A percentile compares a stretch with the other conserved stretches of the same genome.
Conservation (phyloP, 1,284 basidiomycete genomes). For the Ustilago nuda region DNA sequence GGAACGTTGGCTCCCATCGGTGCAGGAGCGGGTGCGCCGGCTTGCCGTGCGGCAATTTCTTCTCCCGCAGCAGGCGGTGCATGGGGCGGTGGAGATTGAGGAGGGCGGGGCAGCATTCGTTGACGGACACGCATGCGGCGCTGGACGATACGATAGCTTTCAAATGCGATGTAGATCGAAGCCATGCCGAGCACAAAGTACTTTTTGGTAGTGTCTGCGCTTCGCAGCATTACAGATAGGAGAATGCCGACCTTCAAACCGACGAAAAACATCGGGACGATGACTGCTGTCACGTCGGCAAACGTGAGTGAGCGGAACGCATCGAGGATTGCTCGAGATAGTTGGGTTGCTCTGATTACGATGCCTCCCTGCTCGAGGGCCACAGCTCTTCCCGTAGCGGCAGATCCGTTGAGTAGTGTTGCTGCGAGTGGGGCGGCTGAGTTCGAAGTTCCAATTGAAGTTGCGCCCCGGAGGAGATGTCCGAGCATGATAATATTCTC, state of each 20-base stretch:
- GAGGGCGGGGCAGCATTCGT: slow-evolving; percentile 5
- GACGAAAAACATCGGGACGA: slow-evolving; percentile 50
- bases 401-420: background rate
- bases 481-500: slow-evolving; percentile 38
- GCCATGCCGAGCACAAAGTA: slow-evolving; percentile 45
- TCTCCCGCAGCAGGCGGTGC: background rate
- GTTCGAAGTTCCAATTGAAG: background rate
- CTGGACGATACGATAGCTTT: slow-evolving; percentile 43
- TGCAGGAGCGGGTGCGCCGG: background rate
- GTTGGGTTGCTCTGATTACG: background rate
- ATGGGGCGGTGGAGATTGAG: background rate
- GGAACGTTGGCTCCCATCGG: slow-evolving; percentile 34
- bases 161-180: slow-evolving; percentile 38
- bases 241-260: slow-evolving; percentile 53
- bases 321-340: background rate
- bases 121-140: slow-evolving; percentile 31
- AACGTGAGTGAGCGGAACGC: slow-evolving; percentile 22
- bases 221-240: slow-evolving; percentile 48
- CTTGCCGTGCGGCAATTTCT: background rate
- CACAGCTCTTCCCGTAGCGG: background rate
- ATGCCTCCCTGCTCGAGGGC: slow-evolving; percentile 16
- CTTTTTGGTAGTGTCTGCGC: slow-evolving; percentile 41
- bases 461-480: slow-evolving; percentile 9
- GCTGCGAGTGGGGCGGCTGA: background rate
- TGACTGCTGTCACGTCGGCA: slow-evolving; percentile 29